These are phyloP conservation scores for Ceraceosorus guamensis DNA, from an alignment of 1,284 basidiomycete genomes.

Conservation along the genomic window DNA sequence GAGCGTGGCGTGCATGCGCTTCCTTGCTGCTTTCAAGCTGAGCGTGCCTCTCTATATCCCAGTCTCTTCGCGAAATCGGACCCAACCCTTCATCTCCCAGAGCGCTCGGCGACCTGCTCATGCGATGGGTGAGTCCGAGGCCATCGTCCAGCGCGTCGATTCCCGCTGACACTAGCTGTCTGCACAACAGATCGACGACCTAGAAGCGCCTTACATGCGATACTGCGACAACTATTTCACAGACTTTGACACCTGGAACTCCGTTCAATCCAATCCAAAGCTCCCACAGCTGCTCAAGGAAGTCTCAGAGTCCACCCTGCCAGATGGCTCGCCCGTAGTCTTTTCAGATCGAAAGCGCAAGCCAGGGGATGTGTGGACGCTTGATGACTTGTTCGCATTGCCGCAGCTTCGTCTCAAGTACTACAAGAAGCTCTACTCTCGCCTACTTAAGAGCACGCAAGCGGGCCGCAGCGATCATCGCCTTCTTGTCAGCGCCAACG, in stretches of 20 bases:
- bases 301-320: conserved; percentile 55
- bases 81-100: conserved; percentile 88
- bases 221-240: conserved; percentile 68
- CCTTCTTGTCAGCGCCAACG: conserved; percentile 69
- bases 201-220: conserved; percentile 70
- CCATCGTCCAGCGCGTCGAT: not conserved
- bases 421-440: conserved; percentile 83
- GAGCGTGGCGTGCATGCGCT: not conserved
- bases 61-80: conserved; percentile 83
- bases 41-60: too few species aligned
- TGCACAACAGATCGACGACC: conserved; percentile 53
- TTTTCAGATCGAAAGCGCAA: conserved; percentile 30
- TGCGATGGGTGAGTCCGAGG: conserved; percentile 75
- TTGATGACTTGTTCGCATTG: conserved; percentile 78
- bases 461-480: conserved; percentile 81
- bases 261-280: conserved; percentile 67
- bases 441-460: conserved; percentile 76
- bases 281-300: conserved; percentile 63
- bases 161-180: not conserved
- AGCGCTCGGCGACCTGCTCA: conserved; percentile 85
- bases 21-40: conserved; percentile 7
- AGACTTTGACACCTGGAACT: conserved; percentile 76
- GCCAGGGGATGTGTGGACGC: conserved; percentile 59
- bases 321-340: conserved; percentile 22
- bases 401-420: conserved; percentile 79